These are phyloP conservation scores for Zymoseptoria brevis DNA, from an alignment of 2,329 filamentous ascomycete genomes.

Conservation along the genomic window DNA sequence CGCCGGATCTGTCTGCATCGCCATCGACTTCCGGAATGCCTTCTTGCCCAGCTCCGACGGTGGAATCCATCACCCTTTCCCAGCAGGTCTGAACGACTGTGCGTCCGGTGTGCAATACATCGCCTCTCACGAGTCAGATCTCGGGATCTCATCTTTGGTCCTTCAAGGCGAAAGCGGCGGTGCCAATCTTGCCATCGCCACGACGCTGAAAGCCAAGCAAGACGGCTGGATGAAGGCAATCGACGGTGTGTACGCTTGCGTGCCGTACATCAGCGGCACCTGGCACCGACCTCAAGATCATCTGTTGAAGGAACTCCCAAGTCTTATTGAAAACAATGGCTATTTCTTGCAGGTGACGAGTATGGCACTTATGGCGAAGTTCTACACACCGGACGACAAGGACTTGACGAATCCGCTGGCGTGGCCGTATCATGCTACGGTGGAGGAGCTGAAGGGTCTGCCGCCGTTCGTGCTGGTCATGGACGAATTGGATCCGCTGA, in stretches of 20 bases:
- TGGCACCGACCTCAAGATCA: conserved; percentile 9
- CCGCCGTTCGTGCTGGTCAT: conserved; percentile 23
- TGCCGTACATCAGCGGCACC: conserved; percentile 20
- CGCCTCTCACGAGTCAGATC: conserved; percentile 13
- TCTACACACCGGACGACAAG: conserved; percentile 7
- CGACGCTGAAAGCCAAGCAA: conserved; percentile 21
- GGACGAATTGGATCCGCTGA: conserved; percentile 26
- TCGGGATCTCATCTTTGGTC: conserved; percentile 22
- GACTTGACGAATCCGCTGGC: conserved; percentile 20
- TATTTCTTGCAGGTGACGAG: conserved; percentile 18
- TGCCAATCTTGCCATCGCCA: conserved; percentile 24
- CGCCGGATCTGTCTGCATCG: conserved; percentile 20
- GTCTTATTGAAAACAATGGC: conserved; percentile 22
- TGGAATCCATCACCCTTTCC: conserved; percentile 16
- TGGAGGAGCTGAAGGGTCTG: conserved; percentile 22
- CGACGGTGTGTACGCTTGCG: conserved; percentile 19
- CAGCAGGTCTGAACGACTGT: conserved; percentile 23
- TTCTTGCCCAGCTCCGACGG: conserved; percentile 7
- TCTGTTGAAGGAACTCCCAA: conserved; percentile 13
- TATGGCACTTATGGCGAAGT: conserved; percentile 11
- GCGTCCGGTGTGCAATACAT: conserved; percentile 21
- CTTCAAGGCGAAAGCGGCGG: conserved; percentile 28
- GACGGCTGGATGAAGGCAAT: conserved; percentile 23
- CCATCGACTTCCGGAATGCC: conserved; percentile 28
- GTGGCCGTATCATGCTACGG: conserved; percentile 26